Percentiles rank a stretch among this genome's conserved stretches.
These are phyloP conservation scores for Kentomonas sorsogonicus DNA, from an alignment of 208 protist species.

Conservation along the genomic window DNA sequence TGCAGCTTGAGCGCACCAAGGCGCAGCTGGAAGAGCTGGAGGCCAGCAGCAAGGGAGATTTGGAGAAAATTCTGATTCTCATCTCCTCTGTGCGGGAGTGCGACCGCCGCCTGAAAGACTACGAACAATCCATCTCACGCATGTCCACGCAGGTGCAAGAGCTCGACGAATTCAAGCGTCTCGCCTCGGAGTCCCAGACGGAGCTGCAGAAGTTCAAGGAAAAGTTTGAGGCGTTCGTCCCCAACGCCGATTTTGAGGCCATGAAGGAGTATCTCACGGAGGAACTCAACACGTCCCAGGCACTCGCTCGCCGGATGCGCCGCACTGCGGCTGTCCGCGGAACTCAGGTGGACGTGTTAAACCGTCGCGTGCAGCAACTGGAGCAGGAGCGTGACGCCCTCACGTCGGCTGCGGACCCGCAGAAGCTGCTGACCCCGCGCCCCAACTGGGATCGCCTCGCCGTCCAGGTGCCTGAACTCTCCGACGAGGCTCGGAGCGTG, in stretches of 20 bases:
- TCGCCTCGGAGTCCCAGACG: constrained; percentile 68
- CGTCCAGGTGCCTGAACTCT: constrained; percentile 30
- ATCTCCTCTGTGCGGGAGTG: constrained; percentile 71
- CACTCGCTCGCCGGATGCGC: constrained; percentile 46
- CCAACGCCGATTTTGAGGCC: constrained; percentile 49
- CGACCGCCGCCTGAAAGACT: constrained; percentile 59
- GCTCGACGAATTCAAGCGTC: constrained; percentile 70
- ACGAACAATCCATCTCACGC: constrained; percentile 36
- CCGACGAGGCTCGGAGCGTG: constrained; percentile 23
- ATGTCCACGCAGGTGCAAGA: constrained; percentile 54
- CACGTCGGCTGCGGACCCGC: constrained; percentile 2
- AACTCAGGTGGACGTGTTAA: constrained; percentile 75
- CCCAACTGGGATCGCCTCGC: constrained; percentile 55
- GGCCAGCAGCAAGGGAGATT: constrained; percentile 41
- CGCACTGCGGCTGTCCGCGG: constrained; percentile 70
- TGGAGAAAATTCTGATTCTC: constrained; percentile 75
- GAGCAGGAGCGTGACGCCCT: constrained; percentile 35
- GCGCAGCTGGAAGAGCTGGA: constrained; percentile 42
- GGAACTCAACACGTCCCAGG: constrained; percentile 48
- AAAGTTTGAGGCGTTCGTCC: constrained; percentile 63
- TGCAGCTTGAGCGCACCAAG: constrained; percentile 31
- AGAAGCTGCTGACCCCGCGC: constrained; percentile 54
- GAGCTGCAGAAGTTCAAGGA: constrained; percentile 66
- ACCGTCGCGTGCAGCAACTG: constrained; percentile 36
- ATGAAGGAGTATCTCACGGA: constrained; percentile 65